Base-by-base conservation (phyloP, 306 rosid species). In the Quercus suber region DNA sequence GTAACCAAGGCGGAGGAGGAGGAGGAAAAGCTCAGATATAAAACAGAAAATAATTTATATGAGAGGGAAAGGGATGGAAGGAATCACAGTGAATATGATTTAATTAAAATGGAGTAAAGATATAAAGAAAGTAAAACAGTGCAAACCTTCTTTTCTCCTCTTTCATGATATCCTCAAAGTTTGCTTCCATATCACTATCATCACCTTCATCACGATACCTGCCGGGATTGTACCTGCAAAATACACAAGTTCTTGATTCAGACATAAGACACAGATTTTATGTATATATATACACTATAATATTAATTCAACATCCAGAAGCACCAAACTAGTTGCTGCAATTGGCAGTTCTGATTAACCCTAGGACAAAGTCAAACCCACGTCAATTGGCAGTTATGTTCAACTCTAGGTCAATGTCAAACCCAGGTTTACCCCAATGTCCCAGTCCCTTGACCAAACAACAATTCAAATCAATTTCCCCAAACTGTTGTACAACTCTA, bases 91-190 rank as follows among this genome's bases (percentile, higher is more conserved):
- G 65, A 69, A 14, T 28, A 21, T 80, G 61, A 51, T 52, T 58
- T 18, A 23, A 28, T 43, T 11, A 71, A 19, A 61, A 4, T 3
- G 6, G 10, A 55, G 25, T 25, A 55, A 14, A 73, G 13, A 20
- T 30, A 27, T 20, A 20, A 80, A 74, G 17, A 2, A 70, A 69
- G 21, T n/a, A 25, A 73, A 18, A 55, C 70, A 78, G 65, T 28
- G 77, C 78, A 19, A 74, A 95, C 99, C 98, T 95, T 76, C 82
- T 84, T 41, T 13, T 74, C 87, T 95, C 99, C 81, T 95, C 99
- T 84, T 2, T 74, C 93, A 80, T 23, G 35, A 95, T 95, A 68
- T 92, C 96, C 1, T 91, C 92, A 45, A 84, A 95, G 81, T 85
- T 88, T 25, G 92, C 99, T 78, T 95, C 99, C 99, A 93, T 95